phyloP scores from a whole-genome alignment of 176 grass and related monocot genomes.

The Chrysopogon serrulatus region DNA sequence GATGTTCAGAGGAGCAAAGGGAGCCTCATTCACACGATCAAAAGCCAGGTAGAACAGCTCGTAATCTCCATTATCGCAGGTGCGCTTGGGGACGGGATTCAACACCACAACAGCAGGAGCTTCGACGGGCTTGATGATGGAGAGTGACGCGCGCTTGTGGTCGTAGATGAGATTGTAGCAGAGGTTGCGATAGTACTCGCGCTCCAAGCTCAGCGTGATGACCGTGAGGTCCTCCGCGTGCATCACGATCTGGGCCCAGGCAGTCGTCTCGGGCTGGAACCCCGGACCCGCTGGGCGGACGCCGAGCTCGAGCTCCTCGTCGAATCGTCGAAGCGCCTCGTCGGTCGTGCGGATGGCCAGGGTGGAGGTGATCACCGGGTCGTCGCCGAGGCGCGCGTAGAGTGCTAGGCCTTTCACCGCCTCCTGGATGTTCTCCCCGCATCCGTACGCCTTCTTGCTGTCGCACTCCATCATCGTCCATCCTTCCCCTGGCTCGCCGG shows the following conservation, averaged over 20 bases:
- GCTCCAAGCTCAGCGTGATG: no score
- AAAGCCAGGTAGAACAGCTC: not conserved
- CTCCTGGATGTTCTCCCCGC: not conserved
- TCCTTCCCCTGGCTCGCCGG: not conserved
- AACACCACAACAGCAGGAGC: fast-evolving
- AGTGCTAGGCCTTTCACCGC: not conserved
- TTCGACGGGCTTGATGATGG: not conserved
- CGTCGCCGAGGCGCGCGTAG: not conserved
- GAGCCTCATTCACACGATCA: no score
- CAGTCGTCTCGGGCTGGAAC: not conserved
- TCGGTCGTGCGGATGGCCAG: not conserved
- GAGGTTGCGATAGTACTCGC: no score
- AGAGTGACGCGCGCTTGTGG: not conserved
- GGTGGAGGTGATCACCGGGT: not conserved
- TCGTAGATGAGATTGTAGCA: not conserved
- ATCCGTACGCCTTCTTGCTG: not conserved
- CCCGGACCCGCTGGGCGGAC: not conserved
- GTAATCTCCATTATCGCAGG: not conserved
- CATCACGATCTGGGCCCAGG: not conserved
- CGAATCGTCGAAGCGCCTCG: not conserved
- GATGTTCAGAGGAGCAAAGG: not conserved
- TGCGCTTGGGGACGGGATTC: not conserved
- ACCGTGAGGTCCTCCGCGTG: no score
- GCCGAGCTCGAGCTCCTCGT: not conserved
- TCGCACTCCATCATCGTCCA: not conserved